phyloP scores from a whole-genome alignment of 345 rosid species.

The Hibiscus mutabilis region DNA sequence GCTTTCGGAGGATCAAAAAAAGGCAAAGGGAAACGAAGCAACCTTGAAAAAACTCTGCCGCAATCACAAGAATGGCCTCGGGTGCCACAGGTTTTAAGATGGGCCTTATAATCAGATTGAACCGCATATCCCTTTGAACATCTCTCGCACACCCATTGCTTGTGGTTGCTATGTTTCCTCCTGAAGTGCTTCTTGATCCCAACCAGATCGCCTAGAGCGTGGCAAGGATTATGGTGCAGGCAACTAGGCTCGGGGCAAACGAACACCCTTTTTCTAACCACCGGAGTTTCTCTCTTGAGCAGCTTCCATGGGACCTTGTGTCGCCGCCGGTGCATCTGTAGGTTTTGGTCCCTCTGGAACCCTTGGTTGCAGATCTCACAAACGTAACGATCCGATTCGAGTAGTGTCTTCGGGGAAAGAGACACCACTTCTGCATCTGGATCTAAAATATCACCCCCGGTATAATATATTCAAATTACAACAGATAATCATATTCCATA shows the following conservation, averaged over 20 bases:
- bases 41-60: constrained; percentile 68
- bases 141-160: constrained; percentile 88
- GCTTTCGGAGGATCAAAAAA: too few species aligned
- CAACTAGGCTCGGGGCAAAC: constrained; percentile 93
- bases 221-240: constrained; percentile 89
- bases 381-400: constrained; percentile 86
- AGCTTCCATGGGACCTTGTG: constrained; percentile 99
- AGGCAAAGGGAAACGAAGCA: too few species aligned
- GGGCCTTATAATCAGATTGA: constrained; percentile 97
- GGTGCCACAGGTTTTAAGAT: constrained; percentile 95
- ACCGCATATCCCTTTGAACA: constrained; percentile 94
- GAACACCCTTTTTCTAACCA: constrained; percentile 65
- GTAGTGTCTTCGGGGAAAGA: constrained; percentile 73
- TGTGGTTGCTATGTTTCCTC: constrained; percentile 76
- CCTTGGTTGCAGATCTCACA: constrained; percentile 99
- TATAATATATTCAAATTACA: background rate
- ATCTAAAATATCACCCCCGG: constrained; percentile 36
- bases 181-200: constrained; percentile 94
- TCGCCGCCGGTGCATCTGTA: constrained; percentile 92
- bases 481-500: background rate
- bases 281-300: constrained; percentile 74
- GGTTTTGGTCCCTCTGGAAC: constrained; percentile 92
- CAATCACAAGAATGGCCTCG: constrained; percentile 96
- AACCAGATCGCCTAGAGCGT: constrained; percentile 91
- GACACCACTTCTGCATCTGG: constrained; percentile 96